Evolutionary conservation across 1,284 basidiomycete genomes (phyloP), one percentile per base, ranked within the genome.

Genomic region (Ceratobasidium sp.): DNA sequence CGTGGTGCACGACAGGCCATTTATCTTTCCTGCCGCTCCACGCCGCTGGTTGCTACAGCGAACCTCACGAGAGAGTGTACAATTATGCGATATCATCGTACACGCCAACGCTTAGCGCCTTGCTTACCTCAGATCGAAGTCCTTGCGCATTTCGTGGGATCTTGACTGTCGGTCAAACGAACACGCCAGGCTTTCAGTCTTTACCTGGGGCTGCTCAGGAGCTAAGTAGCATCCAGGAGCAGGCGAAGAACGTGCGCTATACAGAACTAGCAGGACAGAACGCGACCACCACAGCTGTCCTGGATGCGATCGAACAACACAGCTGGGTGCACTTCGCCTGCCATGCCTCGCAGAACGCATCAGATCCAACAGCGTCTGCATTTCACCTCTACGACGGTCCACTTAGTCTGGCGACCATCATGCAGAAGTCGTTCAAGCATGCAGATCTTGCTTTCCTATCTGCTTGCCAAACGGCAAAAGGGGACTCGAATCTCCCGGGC

Each of bases 401-500:
- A 14, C 38, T 69, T 14, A 14, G 38, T 21, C 26, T 67, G 30
- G 35, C 14, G 16, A 26, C 32, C 2, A 55, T 69, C 38, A 13
- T 54, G 32, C 28, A 50, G 23, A n/a, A 28, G n/a, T 28, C 38
- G 7, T 30, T 32, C 30, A 26, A 28, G 14, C 13, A n/a, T 9
- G 26, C 16, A 4, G 64, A 23, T 6, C 9, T 69, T 13, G 23
- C 41, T 2, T 57, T 43, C 23, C 16, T 52, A 1, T 57, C 50
- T n/a, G 6, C 26, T 16, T 21, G 16, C n/a, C 41, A 28, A 43
- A 50, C 21, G n/a, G 52, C 49, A 23, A 46, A 23, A 9, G 58
- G 64, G n/a, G 74, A 71, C 38, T 23, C 38, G 21, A 66, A 62
- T 2, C 55, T 69, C 21, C 50, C 52, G 6, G 75, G 61, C 32